Evolutionary conservation across 805 yeast genomes (phyloP).

Genomic region (Kodamaea leandrae): DNA sequence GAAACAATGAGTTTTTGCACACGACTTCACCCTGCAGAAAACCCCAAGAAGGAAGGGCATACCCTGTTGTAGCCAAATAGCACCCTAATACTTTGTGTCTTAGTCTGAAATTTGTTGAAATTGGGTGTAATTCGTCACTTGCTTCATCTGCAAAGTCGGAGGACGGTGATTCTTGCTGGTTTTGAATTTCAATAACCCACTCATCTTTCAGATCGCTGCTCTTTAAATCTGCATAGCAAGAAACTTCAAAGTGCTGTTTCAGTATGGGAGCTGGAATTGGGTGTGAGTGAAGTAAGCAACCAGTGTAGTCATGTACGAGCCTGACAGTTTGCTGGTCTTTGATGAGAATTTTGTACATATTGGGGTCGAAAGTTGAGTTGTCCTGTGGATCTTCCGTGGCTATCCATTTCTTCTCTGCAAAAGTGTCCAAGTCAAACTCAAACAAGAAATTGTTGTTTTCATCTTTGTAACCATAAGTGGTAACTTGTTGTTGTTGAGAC

Average conservation of each 20-base stretch:
- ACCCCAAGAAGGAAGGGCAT: slow-evolving; percentile 76
- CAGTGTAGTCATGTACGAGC: slow-evolving; percentile 66
- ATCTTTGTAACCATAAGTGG: slow-evolving; percentile 89
- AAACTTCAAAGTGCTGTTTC: slow-evolving; percentile 70
- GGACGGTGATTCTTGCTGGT: slow-evolving; percentile 48
- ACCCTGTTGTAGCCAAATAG: slow-evolving; percentile 73
- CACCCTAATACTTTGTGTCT: slow-evolving; percentile 64
- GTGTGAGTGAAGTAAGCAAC: slow-evolving; percentile 82
- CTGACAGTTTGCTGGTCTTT: slow-evolving; percentile 68
- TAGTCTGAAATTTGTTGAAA: slow-evolving; percentile 70
- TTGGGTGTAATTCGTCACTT: slow-evolving; percentile 58
- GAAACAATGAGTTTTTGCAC: slow-evolving; percentile 53
- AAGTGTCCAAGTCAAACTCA: slow-evolving; percentile 63
- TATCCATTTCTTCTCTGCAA: slow-evolving; percentile 20
- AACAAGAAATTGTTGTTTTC: slow-evolving; percentile 94
- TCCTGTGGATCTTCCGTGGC: slow-evolving; percentile 28
- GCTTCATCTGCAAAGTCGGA: slow-evolving; percentile 47
- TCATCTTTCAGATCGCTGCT: slow-evolving; percentile 81
- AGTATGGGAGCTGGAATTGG: slow-evolving; percentile 71
- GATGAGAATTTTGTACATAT: slow-evolving; percentile 30
- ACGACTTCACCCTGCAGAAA: slow-evolving; percentile 79
- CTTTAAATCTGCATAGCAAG: slow-evolving; percentile 75
- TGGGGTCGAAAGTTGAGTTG: slow-evolving; percentile 20
- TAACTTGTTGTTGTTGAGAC: slow-evolving; percentile 89
- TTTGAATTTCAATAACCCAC: slow-evolving; percentile 84